phyloP scores from a whole-genome alignment of 805 yeast genomes.

The Zygotorulaspora florentina region DNA sequence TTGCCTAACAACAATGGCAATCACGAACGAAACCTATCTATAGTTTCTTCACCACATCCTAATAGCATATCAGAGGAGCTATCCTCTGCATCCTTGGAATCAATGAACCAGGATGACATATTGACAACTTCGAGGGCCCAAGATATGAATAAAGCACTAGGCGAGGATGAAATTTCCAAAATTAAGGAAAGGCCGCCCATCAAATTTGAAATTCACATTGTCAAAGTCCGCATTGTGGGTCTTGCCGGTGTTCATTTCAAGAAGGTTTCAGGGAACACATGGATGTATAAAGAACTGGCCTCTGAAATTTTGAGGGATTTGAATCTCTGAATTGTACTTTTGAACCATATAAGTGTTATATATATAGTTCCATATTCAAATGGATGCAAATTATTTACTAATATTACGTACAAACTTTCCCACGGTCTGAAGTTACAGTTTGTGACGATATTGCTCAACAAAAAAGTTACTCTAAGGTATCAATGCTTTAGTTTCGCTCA shows the following conservation, averaged over 20 bases:
- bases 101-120: constrained; percentile 37
- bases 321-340: constrained; percentile 43
- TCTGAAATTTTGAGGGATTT: constrained; percentile 73
- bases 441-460: too few species aligned
- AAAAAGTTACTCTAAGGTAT: neutral
- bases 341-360: neutral
- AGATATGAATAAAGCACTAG: constrained; percentile 53
- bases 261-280: constrained; percentile 87
- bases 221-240: constrained; percentile 85
- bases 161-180: constrained; percentile 39
- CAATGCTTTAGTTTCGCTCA: neutral
- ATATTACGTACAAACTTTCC: neutral
- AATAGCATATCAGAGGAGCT: constrained; percentile 26
- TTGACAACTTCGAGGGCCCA: constrained; percentile 55
- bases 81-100: constrained; percentile 35
- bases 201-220: constrained; percentile 86
- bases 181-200: constrained; percentile 52
- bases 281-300: constrained; percentile 91
- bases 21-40: constrained; percentile 28
- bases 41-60: constrained; percentile 29
- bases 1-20: constrained; percentile 32
- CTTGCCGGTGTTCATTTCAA: constrained; percentile 93
- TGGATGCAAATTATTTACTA: neutral
- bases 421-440: neutral
- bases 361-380: constrained; percentile 1